Evolutionary conservation across 164 flowering plant species (phyloP), one percentile per base, ranked within the genome.

Genomic region (Magnolia sinica): DNA sequence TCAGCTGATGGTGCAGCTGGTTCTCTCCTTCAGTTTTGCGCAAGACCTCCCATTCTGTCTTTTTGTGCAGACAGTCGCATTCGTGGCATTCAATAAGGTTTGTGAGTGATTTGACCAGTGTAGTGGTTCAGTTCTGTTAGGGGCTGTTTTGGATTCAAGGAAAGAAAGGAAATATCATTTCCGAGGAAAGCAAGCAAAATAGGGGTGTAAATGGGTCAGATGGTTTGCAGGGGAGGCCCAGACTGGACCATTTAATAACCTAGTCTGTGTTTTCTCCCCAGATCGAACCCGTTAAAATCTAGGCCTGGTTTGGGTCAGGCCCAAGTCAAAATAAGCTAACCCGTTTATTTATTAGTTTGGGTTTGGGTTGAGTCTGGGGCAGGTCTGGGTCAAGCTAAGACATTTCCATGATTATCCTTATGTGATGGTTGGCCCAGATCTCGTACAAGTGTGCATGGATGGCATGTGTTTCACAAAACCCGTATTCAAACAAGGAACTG

Each of bases 71-170:
- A 96, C 98, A 20, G 88, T 94, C 64, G 94, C 97, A 68, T 96
- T 96, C 83, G 96, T 96, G 22, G 98, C 97, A 75, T 94, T 96
- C 84, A 96, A 96, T 79, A 94, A 96, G 98, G 97, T 93, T 55
- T 61, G 88, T 55, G 3, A 45, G 7, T 74, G 16, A 14, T 58
- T 20, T 67, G 77, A 8, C 27, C 50, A 66, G 18, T 27, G 18
- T n/a, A 13, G 7, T 45, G 55, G 29, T 31, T 50, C 4, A 49
- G 61, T n/a, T 10, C 8, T 49, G 27, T 37, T 3, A 4, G 45
- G 45, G 45, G 45, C 4, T 13, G 19, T 59, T 64, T 19, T 64
- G 5, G 67, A 22, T 64, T 64, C 67, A 64, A 64, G 23, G 67
- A 19, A 64, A 5, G 24, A 24, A 24, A 52, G 58, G 4, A 52